Conservation (phyloP, 768 basidiomycete genomes). For the Trametes punicea region DNA sequence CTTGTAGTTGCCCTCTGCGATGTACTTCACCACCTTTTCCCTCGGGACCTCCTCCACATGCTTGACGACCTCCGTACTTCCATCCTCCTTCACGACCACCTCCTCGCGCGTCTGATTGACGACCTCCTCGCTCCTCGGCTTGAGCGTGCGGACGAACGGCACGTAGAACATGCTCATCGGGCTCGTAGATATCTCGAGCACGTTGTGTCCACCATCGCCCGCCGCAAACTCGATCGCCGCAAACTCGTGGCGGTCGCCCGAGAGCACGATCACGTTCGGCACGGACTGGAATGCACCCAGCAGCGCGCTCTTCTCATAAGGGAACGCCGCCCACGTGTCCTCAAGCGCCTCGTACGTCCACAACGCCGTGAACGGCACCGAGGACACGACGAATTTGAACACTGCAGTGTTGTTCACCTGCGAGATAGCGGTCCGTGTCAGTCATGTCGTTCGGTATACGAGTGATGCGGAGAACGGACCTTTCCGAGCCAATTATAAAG, state of each 20-base stretch:
- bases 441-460: not conserved
- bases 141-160: conserved; percentile 55
- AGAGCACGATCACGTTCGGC: conserved; percentile 67
- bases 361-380: conserved; percentile 71
- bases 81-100: conserved; percentile 24
- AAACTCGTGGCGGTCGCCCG: conserved; percentile 79
- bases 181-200: conserved; percentile 65
- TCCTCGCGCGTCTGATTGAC: conserved; percentile 36
- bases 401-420: conserved; percentile 67
- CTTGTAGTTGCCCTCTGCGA: conserved; percentile 64
- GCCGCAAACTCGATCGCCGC: conserved; percentile 62
- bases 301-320: conserved; percentile 54
- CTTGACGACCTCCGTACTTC: conserved; percentile 17
- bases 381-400: conserved; percentile 75
- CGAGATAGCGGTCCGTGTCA: not conserved
- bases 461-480: conserved; percentile 30
- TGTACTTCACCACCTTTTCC: conserved; percentile 55
- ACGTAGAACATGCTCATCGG: conserved; percentile 71
- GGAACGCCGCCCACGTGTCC: conserved; percentile 72
- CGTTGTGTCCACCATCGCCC: conserved; percentile 35
- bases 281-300: conserved; percentile 58
- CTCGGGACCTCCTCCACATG: conserved; percentile 43
- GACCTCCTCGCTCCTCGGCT: conserved; percentile 40
- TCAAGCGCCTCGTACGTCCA: conserved; percentile 59
- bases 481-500: conserved; percentile 61